Evolutionary conservation across 192 early-diverging fungal genomes (phyloP).

Genomic region (Podochytrium sp.): DNA sequence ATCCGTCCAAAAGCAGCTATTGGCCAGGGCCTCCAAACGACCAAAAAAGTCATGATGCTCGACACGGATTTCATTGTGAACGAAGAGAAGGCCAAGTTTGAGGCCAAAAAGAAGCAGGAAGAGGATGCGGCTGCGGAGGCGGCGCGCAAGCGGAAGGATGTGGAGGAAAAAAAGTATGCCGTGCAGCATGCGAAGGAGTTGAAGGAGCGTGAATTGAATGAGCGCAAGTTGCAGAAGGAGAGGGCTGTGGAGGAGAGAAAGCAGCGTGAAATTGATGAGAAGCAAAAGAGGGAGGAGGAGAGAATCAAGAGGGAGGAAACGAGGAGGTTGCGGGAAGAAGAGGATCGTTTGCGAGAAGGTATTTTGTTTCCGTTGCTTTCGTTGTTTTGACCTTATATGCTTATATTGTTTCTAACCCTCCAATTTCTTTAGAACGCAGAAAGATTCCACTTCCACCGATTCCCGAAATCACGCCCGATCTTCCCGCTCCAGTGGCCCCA

Average conservation of each 20-base stretch:
- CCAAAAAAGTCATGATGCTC: slow-evolving; percentile 18
- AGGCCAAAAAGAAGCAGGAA: slow-evolving; percentile 6
- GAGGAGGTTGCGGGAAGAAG: slow-evolving; percentile 4
- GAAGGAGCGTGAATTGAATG: slow-evolving; percentile 30
- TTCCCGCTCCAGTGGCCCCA: background rate
- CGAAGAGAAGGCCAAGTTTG: slow-evolving; percentile 21
- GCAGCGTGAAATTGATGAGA: slow-evolving; percentile 17
- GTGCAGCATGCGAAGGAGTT: slow-evolving; percentile 12
- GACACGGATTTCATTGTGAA: background rate
- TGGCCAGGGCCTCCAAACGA: background rate
- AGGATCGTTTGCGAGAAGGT: background rate
- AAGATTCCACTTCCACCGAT: background rate
- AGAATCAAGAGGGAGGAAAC: slow-evolving; percentile 20
- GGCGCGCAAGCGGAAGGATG: slow-evolving; percentile 21
- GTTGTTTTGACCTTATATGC: background rate
- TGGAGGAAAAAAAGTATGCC: slow-evolving; percentile 18
- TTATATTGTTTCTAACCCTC: too few species aligned
- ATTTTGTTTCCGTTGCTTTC: background rate
- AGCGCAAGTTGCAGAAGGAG: slow-evolving; percentile 12
- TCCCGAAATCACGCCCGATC: background rate
- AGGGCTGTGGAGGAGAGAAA: slow-evolving; percentile 22
- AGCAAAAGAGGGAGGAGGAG: slow-evolving; percentile 14
- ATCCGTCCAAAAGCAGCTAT: background rate
- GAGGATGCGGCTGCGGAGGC: slow-evolving; percentile 22
- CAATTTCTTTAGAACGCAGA: background rate